Conservation (phyloP, 2,329 filamentous ascomycete genomes). For the Cercospora citrullina region DNA sequence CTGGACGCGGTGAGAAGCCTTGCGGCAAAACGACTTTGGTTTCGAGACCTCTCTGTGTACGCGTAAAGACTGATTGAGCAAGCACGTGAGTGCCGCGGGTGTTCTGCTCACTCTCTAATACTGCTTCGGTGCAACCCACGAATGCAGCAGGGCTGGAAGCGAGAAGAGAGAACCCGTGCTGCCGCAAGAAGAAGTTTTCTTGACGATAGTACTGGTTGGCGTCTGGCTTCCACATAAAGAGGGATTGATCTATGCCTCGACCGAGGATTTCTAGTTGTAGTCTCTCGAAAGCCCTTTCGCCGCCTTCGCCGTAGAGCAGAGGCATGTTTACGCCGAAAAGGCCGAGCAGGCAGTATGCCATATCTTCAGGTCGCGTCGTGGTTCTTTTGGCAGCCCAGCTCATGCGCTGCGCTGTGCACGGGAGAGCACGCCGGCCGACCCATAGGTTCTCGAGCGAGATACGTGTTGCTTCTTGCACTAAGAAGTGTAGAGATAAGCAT, state of each 20-base stretch:
- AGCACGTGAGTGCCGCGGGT: not conserved
- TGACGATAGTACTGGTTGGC: not conserved
- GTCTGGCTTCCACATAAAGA: constrained; percentile 13
- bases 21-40: not conserved
- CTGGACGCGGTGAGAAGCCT: not conserved
- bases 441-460: not conserved
- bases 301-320: constrained; percentile 23
- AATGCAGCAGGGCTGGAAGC: not conserved
- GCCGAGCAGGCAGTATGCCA: constrained; percentile 50
- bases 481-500: not conserved
- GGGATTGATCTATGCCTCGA: constrained; percentile 11
- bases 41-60: not conserved
- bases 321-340: constrained; percentile 48
- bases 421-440: not conserved
- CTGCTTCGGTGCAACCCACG: not conserved
- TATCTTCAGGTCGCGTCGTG: constrained; percentile 42
- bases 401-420: constrained; percentile 25
- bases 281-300: constrained; percentile 17
- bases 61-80: not conserved
- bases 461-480: not conserved
- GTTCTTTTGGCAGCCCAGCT: constrained; percentile 22
- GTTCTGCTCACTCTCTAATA: not conserved
- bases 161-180: not conserved
- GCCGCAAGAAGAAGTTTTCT: not conserved
- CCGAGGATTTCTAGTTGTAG: constrained; percentile 19